phyloP scores from a whole-genome alignment of 805 yeast genomes.

The Spathaspora sp. region DNA sequence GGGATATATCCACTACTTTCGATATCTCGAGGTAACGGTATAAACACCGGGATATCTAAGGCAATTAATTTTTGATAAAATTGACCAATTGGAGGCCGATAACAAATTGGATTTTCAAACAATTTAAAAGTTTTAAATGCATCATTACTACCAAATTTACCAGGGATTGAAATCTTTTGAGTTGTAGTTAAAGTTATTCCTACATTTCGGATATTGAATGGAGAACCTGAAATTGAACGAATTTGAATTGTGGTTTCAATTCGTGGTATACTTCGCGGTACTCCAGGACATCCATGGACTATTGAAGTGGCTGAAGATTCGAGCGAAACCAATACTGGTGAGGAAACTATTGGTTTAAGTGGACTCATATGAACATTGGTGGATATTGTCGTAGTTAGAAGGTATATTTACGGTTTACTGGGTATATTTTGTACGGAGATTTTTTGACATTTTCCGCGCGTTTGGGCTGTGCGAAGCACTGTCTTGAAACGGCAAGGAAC shows the following conservation, averaged over 20 bases:
- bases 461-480: too few species aligned
- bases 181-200: slow-evolving; percentile 46
- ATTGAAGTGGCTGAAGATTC: slow-evolving; percentile 52
- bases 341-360: slow-evolving; percentile 1
- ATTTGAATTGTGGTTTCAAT: slow-evolving; percentile 55
- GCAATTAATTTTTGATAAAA: slow-evolving; percentile 44
- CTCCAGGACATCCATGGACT: slow-evolving; percentile 67
- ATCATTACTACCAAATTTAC: slow-evolving; percentile 34
- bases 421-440: too few species aligned
- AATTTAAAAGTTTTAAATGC: slow-evolving; percentile 29
- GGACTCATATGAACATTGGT: background rate
- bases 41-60: slow-evolving; percentile 55
- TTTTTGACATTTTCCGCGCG: too few species aligned
- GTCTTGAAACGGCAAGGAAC: too few species aligned
- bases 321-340: slow-evolving; percentile 33
- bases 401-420: too few species aligned
- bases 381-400: background rate
- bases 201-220: slow-evolving; percentile 46
- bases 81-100: slow-evolving; percentile 37
- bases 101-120: slow-evolving; percentile 32
- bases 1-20: slow-evolving; percentile 49
- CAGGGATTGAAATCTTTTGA: slow-evolving; percentile 44
- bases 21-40: slow-evolving; percentile 53
- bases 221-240: slow-evolving; percentile 46
- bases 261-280: slow-evolving; percentile 57